Base-by-base conservation (phyloP, 352 stramenopile species). In the Phytophthora capsici region DNA sequence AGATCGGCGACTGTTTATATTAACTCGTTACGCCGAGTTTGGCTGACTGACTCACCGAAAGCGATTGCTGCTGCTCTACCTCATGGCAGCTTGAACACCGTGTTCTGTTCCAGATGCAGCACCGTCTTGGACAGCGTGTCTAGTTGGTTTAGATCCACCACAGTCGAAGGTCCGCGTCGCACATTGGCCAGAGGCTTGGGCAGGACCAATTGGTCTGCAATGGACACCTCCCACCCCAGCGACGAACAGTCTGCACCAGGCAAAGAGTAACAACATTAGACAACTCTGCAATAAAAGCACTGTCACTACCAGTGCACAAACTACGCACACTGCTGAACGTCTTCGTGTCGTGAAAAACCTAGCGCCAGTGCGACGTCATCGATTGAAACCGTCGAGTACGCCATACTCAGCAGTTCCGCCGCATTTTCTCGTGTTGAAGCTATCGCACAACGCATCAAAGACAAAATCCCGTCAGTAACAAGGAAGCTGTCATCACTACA, bases 81-180 rank as follows among this genome's bases (percentile, higher is more conserved):
- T 82, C 58, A 89, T 25, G 69, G 59, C 17, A 91, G 59, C 64
- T 88, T 89, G 36, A 88, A 50, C 26, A 89, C 54, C 16, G 79
- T 91, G 64, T 78, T 88, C 65, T 90, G 78, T 69, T 91, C 83
- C 61, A 91, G 69, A 71, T 90, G 80, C 40, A 91, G 71, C 66
- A 91, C 80, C 26, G 82, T 82, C 58, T 86, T 73, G 32, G 83
- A 82, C 47, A 91, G 66, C 38, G 68, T 84, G 51, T 91, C 79
- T 46, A 91, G 78, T 67, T 90, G 80, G 47, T 82, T 61, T 19
- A 91, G 68, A 48, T 82, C 75, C 45, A 74, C 54, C 2, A 36
- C 52, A 19, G 28, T 64, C 9, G 63, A 61, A 8, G 40, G 46
- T 6, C 69, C 62, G 32, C 57, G 64, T 25, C 65, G 65, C 4